Evolutionary conservation across 2,329 filamentous ascomycete genomes (phyloP), one percentile per base, ranked within the genome.

Genomic region (Coleophoma crateriformis): DNA sequence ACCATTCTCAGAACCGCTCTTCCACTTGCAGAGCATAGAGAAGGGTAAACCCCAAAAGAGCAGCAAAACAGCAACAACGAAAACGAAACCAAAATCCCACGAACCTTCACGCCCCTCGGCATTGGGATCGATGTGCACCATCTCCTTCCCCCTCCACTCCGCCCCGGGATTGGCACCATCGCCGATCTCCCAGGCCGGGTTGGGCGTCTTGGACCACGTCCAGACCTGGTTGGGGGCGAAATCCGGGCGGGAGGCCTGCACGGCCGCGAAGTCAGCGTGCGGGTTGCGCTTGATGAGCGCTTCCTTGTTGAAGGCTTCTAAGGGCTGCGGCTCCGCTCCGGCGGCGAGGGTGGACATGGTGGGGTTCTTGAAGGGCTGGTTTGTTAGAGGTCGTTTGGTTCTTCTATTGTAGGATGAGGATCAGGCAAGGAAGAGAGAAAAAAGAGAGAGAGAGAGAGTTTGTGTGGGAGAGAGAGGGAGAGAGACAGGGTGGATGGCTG

Each of bases 91-190:
- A 17, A 14, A 19, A 41, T 20, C 17, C 15, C 17, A 15, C 38
- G 12, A 19, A 41, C 38, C 38, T 41, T 41, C 37, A 2, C 42
- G 40, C 35, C 60, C 57, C 12, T 34, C 40, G 3, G 17, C 45
- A 65, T 90, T 81, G 0, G 90, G 90, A 67, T 95, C 84, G 59
- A 95, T 94, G 61, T 41, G 38, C 22, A 82, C 70, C 56, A 90
- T 68, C 69, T 94, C 87, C 2, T 61, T 39, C 33, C 70, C 62
- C 51, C 80, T 78, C 51, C 14, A 71, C 65, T 52, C 79, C 58
- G 47, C 67, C 12, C 52, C 45, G 27, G 27, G 27, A 47, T 54
- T 34, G 12, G 79, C 73, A 60, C 86, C 86, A 48, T 71, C 61
- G 50, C 85, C 85, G 51, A 76, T 74, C 27, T 72, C 70, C 87